These are phyloP conservation scores for Solanum megistacrolobum DNA, from an alignment of 257 asterid genomes.

Conservation along the genomic window DNA sequence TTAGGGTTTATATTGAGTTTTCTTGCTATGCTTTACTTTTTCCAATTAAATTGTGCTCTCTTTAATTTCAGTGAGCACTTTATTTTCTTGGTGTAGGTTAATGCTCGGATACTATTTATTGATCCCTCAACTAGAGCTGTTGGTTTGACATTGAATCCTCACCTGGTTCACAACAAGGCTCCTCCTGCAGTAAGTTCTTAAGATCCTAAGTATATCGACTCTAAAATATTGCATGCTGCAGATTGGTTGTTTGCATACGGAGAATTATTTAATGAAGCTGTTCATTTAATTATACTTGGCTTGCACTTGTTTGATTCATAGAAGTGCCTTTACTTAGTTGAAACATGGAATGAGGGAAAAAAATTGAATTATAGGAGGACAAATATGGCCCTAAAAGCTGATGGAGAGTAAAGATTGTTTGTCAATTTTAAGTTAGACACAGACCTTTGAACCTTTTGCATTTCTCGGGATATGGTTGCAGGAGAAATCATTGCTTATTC, in stretches of 20 bases:
- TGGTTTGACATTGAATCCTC: conserved; percentile 87
- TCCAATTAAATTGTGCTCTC: neutral
- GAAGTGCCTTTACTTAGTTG: neutral
- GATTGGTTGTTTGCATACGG: neutral
- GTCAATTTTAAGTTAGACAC: neutral
- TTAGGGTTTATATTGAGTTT: neutral
- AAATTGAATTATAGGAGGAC: neutral
- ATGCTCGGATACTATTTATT: conserved; percentile 89
- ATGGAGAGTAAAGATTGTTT: neutral
- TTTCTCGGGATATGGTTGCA: neutral
- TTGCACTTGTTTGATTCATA: neutral
- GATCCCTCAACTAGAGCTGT: conserved; percentile 94
- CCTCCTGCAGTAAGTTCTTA: conserved; percentile 69
- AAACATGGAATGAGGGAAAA: neutral
- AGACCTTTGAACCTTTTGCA: neutral
- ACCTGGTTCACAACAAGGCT: conserved; percentile 64
- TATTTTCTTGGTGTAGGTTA: conserved; percentile 38
- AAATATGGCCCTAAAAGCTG: neutral
- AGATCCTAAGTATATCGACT: neutral
- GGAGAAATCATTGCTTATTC: neutral
- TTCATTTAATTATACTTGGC: neutral
- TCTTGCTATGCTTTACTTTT: neutral
- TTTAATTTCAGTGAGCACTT: neutral
- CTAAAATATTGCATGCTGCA: neutral
- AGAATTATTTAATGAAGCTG: neutral